Conservation (phyloP, 495 filamentous ascomycete species). For the Parathielavia hyrcaniae region DNA sequence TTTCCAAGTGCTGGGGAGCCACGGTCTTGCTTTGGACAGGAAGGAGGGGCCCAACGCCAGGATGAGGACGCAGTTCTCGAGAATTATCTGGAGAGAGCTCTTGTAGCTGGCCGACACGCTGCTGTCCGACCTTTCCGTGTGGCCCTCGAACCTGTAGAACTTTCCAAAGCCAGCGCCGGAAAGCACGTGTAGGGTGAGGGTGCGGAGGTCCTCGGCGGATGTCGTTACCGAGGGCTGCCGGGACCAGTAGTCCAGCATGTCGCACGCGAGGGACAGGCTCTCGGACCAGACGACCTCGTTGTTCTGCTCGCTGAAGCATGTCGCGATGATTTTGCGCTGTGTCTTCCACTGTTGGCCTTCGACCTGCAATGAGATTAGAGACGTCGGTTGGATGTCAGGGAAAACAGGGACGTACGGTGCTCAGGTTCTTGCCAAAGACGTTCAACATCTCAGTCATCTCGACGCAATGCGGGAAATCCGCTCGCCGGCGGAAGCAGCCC, state of each 20-base stretch:
- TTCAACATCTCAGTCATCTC: slow-evolving; percentile 28
- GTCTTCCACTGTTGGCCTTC: slow-evolving; percentile 43
- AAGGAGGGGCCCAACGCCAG: slow-evolving; percentile 27
- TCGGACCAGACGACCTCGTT: slow-evolving; percentile 42
- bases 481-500: not conserved
- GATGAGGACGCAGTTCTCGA: slow-evolving; percentile 34
- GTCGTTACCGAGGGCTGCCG: slow-evolving; percentile 19
- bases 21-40: slow-evolving; percentile 22
- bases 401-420: slow-evolving; percentile 12
- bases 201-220: slow-evolving; percentile 35
- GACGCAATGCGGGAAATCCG: not conserved
- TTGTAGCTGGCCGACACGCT: slow-evolving; percentile 26
- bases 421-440: slow-evolving; percentile 45
- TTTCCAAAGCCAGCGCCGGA: slow-evolving; percentile 42
- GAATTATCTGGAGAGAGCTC: slow-evolving; percentile 28
- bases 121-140: slow-evolving; percentile 12
- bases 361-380: slow-evolving; percentile 11
- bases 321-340: slow-evolving; percentile 40
- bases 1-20: slow-evolving; percentile 30
- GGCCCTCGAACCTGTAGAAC: slow-evolving; percentile 30
- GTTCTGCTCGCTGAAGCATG: slow-evolving; percentile 46
- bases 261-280: slow-evolving; percentile 37
- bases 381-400: not conserved
- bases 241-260: slow-evolving; percentile 44
- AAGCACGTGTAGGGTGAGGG: slow-evolving; percentile 44